phyloP scores from a whole-genome alignment of 148 eudicot genomes.

The Camellia japonica region DNA sequence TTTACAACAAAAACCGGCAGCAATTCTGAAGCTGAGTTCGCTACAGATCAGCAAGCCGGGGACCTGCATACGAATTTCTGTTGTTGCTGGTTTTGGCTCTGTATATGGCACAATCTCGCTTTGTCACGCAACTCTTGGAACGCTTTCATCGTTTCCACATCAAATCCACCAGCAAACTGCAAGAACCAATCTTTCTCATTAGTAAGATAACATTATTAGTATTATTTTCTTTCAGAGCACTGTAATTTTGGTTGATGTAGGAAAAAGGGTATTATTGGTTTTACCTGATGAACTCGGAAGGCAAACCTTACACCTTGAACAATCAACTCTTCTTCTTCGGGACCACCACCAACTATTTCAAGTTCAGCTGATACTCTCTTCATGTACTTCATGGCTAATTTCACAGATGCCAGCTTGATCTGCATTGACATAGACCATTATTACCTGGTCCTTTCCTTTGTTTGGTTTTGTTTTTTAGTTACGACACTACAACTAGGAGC shows the following conservation, averaged over 20 bases:
- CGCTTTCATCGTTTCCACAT: conserved; percentile 92
- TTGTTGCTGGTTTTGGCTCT: conserved; percentile 60
- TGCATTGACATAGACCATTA: conserved; percentile 27
- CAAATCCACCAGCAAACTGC: conserved; percentile 97
- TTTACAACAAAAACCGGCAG: conserved; percentile 38
- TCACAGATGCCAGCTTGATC: conserved; percentile 97
- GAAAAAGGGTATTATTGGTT: neutral
- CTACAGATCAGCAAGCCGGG: conserved; percentile 63
- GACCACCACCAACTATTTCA: conserved; percentile 62
- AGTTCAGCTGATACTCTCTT: conserved; percentile 93
- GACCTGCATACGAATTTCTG: conserved; percentile 56
- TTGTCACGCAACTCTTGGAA: conserved; percentile 93
- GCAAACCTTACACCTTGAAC: conserved; percentile 95
- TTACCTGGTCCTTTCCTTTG: conserved; percentile 11
- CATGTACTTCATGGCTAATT: conserved; percentile 94
- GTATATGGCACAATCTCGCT: conserved; percentile 56
- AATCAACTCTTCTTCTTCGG: conserved; percentile 90
- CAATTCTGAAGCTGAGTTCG: conserved; percentile 74
- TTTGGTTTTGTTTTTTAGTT: conserved; percentile 13
- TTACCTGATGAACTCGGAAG: conserved; percentile 95
- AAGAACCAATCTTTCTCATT: neutral
- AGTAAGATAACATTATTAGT: neutral
- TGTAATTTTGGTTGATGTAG: too few relatives aligned
- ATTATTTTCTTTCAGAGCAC: too few relatives aligned
- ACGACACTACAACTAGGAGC: conserved; percentile 2